Evolutionary conservation across 768 basidiomycete species (phyloP), one percentile per base, ranked within the genome.

Genomic region (Termitomyces titanicus): DNA sequence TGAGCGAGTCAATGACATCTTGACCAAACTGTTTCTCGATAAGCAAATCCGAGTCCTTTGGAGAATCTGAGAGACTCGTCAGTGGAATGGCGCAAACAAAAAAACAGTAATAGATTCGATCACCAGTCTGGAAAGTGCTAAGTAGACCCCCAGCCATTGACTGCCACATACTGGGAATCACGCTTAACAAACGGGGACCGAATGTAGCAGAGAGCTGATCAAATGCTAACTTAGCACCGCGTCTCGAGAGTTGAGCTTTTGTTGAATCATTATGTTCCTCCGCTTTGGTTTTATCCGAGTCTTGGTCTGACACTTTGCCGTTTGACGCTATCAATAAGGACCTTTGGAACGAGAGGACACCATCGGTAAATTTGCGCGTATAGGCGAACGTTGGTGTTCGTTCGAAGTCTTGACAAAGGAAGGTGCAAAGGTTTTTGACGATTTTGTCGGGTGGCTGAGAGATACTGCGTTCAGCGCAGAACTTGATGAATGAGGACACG

Each of bases 341-440:
- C 40, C 70, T 74, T 49, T 79, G 77, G 64, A 94, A 85, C 2
- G 93, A 91, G 18, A 96, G 73, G 37, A 98, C 89, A 1, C 90
- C 94, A 17, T 88, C 81, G 46, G 72, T 70, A 18, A 78, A 68
- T 56, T 82, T 83, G 48, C 84, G 81, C 8, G 77, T 74, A 63
- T 79, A 81, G 1, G 86, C 79, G 66, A 98, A 98, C 1, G 96
- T 87, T 3, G 97, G 97, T 0, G 94, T 97, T 51, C 89, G 82
- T 39, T 88, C 85, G 8, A 82, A 79, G 67, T 99, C 97, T 64
- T 94, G 92, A 66, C 96, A 98, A 5, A 98, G 75, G 72, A 98
- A 98, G 0, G 92, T 94, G 74, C 93, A 96, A 8, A 98, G 82
- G 67, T 99, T 99, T 74, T 93, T 94, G 59, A 98, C 85, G 54